Evolutionary conservation across 257 asterid genomes (phyloP).

Genomic region (Solanum sejunctum): DNA sequence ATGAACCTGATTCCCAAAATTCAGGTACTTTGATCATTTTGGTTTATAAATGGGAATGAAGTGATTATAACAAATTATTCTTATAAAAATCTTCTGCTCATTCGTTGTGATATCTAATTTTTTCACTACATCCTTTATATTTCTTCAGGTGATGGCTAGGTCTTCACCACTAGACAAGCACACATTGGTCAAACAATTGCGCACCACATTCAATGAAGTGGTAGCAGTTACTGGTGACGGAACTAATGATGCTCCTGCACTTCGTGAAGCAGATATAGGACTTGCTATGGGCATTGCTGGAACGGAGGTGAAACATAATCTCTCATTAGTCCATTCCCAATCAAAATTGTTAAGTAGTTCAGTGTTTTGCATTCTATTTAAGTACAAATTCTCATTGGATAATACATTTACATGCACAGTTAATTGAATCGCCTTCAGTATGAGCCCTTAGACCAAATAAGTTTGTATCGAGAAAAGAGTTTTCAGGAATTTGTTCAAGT

Average conservation of each 20-base stretch:
- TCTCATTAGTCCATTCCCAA: neutral
- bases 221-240: constrained; percentile 99
- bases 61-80: neutral
- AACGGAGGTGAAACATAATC: constrained; percentile 54
- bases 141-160: constrained; percentile 81
- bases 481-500: neutral
- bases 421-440: no score
- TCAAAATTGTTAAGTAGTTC: neutral
- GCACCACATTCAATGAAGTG: constrained; percentile 79
- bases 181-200: constrained; percentile 69
- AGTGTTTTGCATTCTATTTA: neutral
- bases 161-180: constrained; percentile 94
- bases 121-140: neutral
- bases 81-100: neutral
- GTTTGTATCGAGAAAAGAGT: neutral
- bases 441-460: neutral
- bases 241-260: constrained; percentile 97
- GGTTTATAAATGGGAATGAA: neutral
- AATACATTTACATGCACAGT: neutral
- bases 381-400: neutral
- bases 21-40: constrained; percentile 37
- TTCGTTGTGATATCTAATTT: neutral
- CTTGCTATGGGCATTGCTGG: constrained; percentile 99
- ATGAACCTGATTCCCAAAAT: constrained; percentile 62
- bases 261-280: constrained; percentile 96